A percentile compares a stretch with the other conserved stretches of the same genome.
Evolutionary conservation across 140 eudicot species (phyloP).

Genomic region (Anethum foeniculum): DNA sequence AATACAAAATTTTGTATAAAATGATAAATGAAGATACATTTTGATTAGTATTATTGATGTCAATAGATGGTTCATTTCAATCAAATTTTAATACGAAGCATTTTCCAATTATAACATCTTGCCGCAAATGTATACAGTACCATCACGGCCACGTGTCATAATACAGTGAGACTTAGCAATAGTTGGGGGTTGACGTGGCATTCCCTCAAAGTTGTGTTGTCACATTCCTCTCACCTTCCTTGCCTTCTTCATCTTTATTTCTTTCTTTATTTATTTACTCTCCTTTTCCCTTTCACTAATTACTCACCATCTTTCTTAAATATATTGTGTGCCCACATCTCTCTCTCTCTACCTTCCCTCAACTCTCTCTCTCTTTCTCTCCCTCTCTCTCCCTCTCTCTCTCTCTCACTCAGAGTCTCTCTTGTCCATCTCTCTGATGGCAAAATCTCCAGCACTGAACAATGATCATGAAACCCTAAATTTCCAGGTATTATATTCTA

Average conservation of each 20-base stretch:
- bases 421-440: constrained; percentile 25
- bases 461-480: constrained; percentile 34
- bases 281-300: neutral
- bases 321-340: neutral
- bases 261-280: neutral
- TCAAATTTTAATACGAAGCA: no score
- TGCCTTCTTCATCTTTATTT: neutral
- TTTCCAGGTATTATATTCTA: constrained; percentile 30
- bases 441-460: constrained; percentile 17
- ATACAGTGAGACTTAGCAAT: neutral
- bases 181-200: constrained; percentile 10
- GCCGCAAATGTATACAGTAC: no score
- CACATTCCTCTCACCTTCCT: neutral
- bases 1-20: no score
- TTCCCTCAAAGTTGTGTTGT: constrained; percentile 7
- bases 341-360: neutral
- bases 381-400: neutral
- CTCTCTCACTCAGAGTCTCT: neutral
- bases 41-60: no score
- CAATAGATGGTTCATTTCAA: no score
- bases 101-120: no score
- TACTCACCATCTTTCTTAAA: neutral
- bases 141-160: neutral
- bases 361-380: neutral
- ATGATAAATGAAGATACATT: no score